Conservation (phyloP, 2,329 filamentous ascomycete genomes). For the Epichloe elymi region DNA sequence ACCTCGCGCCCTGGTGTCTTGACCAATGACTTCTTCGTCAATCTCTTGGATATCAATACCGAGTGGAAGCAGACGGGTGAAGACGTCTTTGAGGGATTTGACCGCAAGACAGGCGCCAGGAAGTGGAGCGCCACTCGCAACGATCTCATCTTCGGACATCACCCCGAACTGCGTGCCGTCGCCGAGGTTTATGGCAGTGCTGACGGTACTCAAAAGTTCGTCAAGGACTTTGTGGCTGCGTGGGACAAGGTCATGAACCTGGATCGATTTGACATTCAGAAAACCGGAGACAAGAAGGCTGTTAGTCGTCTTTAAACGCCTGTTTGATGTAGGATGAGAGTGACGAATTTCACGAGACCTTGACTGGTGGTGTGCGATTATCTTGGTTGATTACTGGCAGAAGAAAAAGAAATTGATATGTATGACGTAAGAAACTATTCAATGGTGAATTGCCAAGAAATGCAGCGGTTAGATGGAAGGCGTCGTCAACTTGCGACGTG, state of each 20-base stretch:
- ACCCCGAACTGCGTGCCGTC: constrained; percentile 58
- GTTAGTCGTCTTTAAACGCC: constrained; percentile 8
- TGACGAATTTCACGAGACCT: background rate
- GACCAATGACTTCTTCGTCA: constrained; percentile 73
- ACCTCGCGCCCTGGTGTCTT: constrained; percentile 54
- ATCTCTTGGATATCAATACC: constrained; percentile 55
- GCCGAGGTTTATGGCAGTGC: constrained; percentile 54
- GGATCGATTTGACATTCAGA: constrained; percentile 52
- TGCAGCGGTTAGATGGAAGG: too few relatives aligned
- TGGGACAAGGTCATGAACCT: constrained; percentile 67
- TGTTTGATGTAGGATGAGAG: background rate
- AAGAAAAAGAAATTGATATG: too few relatives aligned
- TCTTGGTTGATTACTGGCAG: too few relatives aligned
- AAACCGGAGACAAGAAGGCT: constrained; percentile 6
- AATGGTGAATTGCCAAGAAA: too few relatives aligned
- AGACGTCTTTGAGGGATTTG: constrained; percentile 49
- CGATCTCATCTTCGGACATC: constrained; percentile 61
- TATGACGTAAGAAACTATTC: too few relatives aligned
- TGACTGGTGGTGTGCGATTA: too few relatives aligned
- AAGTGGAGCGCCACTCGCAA: constrained; percentile 58
- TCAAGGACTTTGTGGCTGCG: constrained; percentile 55
- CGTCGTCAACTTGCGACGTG: too few relatives aligned
- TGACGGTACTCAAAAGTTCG: constrained; percentile 50
- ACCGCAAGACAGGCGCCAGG: constrained; percentile 50
- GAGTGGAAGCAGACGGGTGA: constrained; percentile 39